These are phyloP conservation scores for Phytophthora niederhauseri DNA, from an alignment of 352 stramenopile species.

Conservation along the genomic window DNA sequence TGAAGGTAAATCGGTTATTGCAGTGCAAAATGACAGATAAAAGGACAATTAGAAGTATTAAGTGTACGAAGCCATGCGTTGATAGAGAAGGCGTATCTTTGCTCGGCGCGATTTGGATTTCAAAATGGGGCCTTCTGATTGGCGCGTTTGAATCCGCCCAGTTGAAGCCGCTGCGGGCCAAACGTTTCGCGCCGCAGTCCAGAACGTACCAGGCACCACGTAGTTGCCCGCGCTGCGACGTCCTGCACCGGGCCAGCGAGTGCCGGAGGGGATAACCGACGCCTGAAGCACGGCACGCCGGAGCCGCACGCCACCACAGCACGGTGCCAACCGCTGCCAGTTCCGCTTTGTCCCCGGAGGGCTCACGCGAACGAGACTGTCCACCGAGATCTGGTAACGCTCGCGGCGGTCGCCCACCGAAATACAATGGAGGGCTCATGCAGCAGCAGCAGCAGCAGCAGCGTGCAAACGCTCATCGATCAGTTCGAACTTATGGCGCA, in stretches of 20 bases:
- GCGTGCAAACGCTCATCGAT: slow-evolving; percentile 42
- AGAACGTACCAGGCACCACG: slow-evolving; percentile 9
- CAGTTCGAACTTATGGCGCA: slow-evolving; percentile 42
- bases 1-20: neutral
- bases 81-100: slow-evolving; percentile 14
- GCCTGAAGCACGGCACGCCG: neutral
- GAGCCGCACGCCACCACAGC: neutral
- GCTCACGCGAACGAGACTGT: slow-evolving; percentile 21
- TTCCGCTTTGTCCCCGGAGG: slow-evolving; percentile 25
- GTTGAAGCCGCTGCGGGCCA: slow-evolving; percentile 20
- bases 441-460: slow-evolving; percentile 2
- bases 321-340: slow-evolving; percentile 21
- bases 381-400: neutral
- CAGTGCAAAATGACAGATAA: neutral
- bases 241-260: slow-evolving; percentile 6
- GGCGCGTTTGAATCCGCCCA: slow-evolving; percentile 11
- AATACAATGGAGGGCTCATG: slow-evolving; percentile 24
- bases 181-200: slow-evolving; percentile 21
- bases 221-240: slow-evolving; percentile 7
- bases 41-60: neutral
- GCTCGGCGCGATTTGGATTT: slow-evolving; percentile 2
- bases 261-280: slow-evolving; percentile 15
- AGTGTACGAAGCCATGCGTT: neutral
- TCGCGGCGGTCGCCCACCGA: neutral
- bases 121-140: slow-evolving; percentile 12